phyloP scores from a whole-genome alignment of 768 basidiomycete genomes.

The Boletus rubropictus region DNA sequence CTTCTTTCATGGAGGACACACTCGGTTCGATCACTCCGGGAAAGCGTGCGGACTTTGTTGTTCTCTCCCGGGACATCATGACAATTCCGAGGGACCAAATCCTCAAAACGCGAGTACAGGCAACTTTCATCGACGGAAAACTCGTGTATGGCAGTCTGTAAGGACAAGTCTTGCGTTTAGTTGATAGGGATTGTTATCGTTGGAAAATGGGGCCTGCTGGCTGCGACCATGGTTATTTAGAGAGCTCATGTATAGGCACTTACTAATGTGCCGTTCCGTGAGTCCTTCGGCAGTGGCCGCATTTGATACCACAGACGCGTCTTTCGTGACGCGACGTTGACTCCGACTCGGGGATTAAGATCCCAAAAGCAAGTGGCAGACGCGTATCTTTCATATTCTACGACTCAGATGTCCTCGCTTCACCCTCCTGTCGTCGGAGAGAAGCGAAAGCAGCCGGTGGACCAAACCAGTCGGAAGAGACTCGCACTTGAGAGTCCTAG shows the following conservation, averaged over 20 bases:
- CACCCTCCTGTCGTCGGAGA: slow-evolving; percentile 20
- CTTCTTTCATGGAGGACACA: slow-evolving; percentile 68
- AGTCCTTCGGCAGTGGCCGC: slow-evolving; percentile 11
- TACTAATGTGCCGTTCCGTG: not conserved
- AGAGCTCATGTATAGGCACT: not conserved
- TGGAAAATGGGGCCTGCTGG: not conserved
- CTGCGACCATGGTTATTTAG: not conserved
- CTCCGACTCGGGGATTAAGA: not conserved
- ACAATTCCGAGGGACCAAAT: slow-evolving; percentile 51
- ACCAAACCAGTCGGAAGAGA: slow-evolving; percentile 26
- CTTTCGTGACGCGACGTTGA: slow-evolving; percentile 2
- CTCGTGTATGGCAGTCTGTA: slow-evolving; percentile 40
- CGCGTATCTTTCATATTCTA: not conserved
- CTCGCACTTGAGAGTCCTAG: slow-evolving; percentile 21
- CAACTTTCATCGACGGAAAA: slow-evolving; percentile 75
- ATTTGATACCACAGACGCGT: slow-evolving; percentile 23
- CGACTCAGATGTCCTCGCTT: slow-evolving; percentile 17
- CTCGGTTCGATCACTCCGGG: slow-evolving; percentile 76
- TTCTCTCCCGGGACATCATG: slow-evolving; percentile 83
- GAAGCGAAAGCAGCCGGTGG: slow-evolving; percentile 27
- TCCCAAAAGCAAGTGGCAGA: not conserved
- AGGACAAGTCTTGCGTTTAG: not conserved
- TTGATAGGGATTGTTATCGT: not conserved
- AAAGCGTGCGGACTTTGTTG: slow-evolving; percentile 81
- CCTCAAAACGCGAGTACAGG: slow-evolving; percentile 58